These are phyloP conservation scores for Cryptomeria japonica DNA, from an alignment of 75 land plant genomes.

Conservation along the genomic window DNA sequence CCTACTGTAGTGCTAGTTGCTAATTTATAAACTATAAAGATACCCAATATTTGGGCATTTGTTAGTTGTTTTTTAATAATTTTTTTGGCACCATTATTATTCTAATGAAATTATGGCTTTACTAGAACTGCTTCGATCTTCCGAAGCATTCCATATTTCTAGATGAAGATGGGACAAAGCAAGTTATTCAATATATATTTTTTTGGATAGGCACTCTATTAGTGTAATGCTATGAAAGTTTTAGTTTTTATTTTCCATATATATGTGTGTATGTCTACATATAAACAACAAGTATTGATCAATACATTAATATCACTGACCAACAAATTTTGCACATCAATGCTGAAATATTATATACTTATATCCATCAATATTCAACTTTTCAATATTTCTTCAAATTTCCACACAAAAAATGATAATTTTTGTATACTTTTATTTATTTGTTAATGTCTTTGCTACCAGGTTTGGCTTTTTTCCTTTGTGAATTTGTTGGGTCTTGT, in stretches of 20 bases:
- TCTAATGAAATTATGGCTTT: background rate
- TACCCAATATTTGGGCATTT: background rate
- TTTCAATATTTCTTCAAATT: background rate
- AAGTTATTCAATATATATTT: background rate
- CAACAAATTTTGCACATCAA: background rate
- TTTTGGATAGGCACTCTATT: background rate
- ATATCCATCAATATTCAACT: background rate
- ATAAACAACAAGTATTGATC: background rate
- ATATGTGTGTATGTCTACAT: too few relatives aligned
- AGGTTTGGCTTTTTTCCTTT: too few relatives aligned
- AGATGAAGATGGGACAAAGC: background rate
- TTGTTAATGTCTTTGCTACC: background rate
- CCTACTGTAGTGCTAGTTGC: constrained; percentile 2
- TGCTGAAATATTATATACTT: background rate
- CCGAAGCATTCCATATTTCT: background rate
- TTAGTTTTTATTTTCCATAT: background rate
- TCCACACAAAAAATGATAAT: background rate
- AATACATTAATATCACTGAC: background rate
- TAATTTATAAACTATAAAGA: constrained; percentile 2
- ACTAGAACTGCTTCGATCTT: background rate
- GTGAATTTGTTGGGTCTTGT: too few relatives aligned
- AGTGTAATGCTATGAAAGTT: background rate
- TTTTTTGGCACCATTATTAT: background rate
- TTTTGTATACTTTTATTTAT: background rate
- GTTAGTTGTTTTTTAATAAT: background rate